These are phyloP conservation scores for Syncephalis plumigaleata DNA, from an alignment of 371 early-diverging fungal species.

Conservation along the genomic window DNA sequence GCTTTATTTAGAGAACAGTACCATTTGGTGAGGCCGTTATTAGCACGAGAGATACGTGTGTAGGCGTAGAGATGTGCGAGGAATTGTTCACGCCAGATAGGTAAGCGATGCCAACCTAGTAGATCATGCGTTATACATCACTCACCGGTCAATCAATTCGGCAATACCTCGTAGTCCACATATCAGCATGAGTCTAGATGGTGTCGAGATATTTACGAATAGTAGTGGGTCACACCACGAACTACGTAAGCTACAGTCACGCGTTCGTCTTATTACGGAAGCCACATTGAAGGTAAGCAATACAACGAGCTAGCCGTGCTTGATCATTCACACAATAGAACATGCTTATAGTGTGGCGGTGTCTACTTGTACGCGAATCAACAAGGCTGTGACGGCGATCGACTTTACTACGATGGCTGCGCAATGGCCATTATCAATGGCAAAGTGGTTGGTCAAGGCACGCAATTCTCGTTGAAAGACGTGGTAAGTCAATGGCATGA, in stretches of 20 bases:
- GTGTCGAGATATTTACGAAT: constrained; percentile 92
- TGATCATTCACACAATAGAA: background rate
- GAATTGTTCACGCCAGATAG: constrained; percentile 87
- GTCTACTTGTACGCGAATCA: constrained; percentile 93
- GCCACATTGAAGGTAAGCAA: constrained; percentile 68
- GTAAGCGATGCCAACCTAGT: constrained; percentile 13
- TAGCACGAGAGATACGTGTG: constrained; percentile 54
- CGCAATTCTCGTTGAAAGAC: constrained; percentile 84
- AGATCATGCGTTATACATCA: background rate
- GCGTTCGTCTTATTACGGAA: constrained; percentile 72
- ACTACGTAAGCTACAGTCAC: constrained; percentile 64
- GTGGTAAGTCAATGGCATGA: constrained; percentile 43
- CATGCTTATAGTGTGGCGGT: constrained; percentile 53
- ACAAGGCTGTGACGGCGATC: constrained; percentile 97
- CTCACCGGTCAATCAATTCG: background rate
- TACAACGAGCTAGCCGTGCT: background rate
- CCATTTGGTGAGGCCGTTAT: constrained; percentile 82
- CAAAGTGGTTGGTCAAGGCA: constrained; percentile 70
- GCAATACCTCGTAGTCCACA: constrained; percentile 61
- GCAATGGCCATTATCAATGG: constrained; percentile 86
- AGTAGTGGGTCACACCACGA: constrained; percentile 87
- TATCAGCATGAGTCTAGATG: constrained; percentile 79
- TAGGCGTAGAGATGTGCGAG: constrained; percentile 94
- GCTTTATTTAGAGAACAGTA: constrained; percentile 18
- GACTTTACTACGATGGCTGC: constrained; percentile 93